These are phyloP conservation scores for Exophiala bonariae DNA, from an alignment of 2,329 filamentous ascomycete species.

Conservation along the genomic window DNA sequence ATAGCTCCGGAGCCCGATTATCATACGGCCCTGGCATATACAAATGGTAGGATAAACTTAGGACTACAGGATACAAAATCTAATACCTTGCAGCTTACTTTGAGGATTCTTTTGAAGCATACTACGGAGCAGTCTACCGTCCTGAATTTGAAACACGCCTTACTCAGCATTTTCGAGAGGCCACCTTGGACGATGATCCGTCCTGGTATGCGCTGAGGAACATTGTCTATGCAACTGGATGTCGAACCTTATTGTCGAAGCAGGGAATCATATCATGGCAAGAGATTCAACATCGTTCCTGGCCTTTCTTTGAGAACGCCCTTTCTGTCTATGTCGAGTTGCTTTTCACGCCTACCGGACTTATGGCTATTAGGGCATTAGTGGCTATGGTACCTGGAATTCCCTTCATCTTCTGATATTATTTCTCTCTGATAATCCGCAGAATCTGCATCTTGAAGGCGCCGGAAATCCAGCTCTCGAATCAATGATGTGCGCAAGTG, in stretches of 20 bases:
- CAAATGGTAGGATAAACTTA: no score
- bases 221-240: conserved; percentile 6
- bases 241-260: background rate
- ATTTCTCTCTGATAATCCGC: background rate
- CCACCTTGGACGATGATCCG: conserved; percentile 1
- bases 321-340: background rate
- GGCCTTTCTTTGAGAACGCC: background rate
- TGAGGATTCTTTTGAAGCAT: background rate
- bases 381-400: background rate
- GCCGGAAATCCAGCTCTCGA: conserved; percentile 1
- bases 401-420: background rate
- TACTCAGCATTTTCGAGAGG: background rate
- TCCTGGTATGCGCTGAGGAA: conserved; percentile 6
- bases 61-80: no score
- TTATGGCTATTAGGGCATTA: background rate
- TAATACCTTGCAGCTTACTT: conserved; percentile 4
- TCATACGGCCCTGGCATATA: no score
- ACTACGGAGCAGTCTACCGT: conserved; percentile 2
- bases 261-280: background rate
- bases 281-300: background rate
- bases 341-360: background rate
- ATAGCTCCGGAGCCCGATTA: no score
- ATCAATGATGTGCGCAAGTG: conserved; percentile 3
- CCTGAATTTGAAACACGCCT: background rate
- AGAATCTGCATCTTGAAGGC: background rate